Evolutionary conservation across 805 yeast genomes (phyloP).

Genomic region (Wickerhamomyces strasburgensis): DNA sequence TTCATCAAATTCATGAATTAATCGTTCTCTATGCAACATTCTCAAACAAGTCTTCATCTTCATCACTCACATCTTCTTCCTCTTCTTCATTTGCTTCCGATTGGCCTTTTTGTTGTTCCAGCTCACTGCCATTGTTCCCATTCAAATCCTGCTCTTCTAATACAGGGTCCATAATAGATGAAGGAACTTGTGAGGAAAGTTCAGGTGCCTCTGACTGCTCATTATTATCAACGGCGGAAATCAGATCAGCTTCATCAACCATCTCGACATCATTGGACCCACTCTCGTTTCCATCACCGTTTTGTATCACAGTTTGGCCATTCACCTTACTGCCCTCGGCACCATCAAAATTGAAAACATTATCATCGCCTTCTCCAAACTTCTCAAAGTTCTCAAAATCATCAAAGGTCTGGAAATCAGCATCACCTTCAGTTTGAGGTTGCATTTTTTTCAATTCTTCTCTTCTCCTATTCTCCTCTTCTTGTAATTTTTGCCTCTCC

Average conservation of each 20-base stretch:
- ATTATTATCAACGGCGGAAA: too few species aligned
- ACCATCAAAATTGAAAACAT: conserved; percentile 25
- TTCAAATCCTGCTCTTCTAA: too few species aligned
- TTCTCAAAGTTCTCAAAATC: conserved; percentile 16
- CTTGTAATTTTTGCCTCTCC: conserved; percentile 16
- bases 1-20: too few species aligned
- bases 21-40: conserved; percentile 5
- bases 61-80: conserved; percentile 13
- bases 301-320: neutral
- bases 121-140: too few species aligned
- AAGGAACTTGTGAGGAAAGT: too few species aligned
- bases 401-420: too few species aligned
- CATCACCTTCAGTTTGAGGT: too few species aligned
- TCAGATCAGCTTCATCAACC: conserved; percentile 23
- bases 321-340: neutral
- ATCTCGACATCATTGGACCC: conserved; percentile 28
- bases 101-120: conserved; percentile 22
- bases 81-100: neutral
- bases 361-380: conserved; percentile 24
- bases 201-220: too few species aligned
- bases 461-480: conserved; percentile 10
- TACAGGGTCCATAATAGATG: too few species aligned
- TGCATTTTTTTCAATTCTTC: conserved; percentile 7
- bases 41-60: conserved; percentile 10
- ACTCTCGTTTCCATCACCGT: neutral